Evolutionary conservation across 2,329 filamentous ascomycete genomes (phyloP), one percentile per base, ranked within the genome.

Genomic region (Fusarium sp.): DNA sequence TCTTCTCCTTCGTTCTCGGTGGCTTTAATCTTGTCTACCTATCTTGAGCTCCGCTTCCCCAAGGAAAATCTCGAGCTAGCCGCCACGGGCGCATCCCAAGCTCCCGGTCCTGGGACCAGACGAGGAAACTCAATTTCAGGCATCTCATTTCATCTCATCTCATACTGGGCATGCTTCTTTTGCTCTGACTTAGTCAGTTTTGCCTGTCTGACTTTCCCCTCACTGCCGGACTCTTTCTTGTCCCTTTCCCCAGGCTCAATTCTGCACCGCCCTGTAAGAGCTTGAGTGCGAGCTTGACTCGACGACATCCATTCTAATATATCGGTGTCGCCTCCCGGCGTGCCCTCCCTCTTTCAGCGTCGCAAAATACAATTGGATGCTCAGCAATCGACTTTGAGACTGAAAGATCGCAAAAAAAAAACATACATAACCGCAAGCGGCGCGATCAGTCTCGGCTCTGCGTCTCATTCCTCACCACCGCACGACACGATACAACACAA

Each of bases 71-170:
- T 48, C 56, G 59, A 61, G 64, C 61, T 69, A 68, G 64, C 59
- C 64, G 68, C 59, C 58, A 65, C 67, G 67, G 63, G 65, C 65
- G 65, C 58, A 60, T 68, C 61, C 67, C 67, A 67, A 61, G 64
- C 59, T 67, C 67, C 64, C 38, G 65, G 68, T 63, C 54, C 64
- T 62, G 45, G 65, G 58, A 62, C 41, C 59, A 47, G 55, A 62
- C 53, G 59, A 55, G 50, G 56, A 67, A 70, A 69, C 61, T 69
- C 64, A 70, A 68, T 65, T 65, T 68, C 64, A 54, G 67, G 62
- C 64, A 64, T 68, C 64, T 44, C 47, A 66, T 19, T 19, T 19
- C 19, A 19, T 19, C 19, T 19, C 19, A 19, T 19, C 19, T 19
- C 58, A 54, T 60, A 62, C 55, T 43, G 43, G 60, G 36, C 55